phyloP scores from a whole-genome alignment of 371 early-diverging fungal species.

The Globomyces sp. region DNA sequence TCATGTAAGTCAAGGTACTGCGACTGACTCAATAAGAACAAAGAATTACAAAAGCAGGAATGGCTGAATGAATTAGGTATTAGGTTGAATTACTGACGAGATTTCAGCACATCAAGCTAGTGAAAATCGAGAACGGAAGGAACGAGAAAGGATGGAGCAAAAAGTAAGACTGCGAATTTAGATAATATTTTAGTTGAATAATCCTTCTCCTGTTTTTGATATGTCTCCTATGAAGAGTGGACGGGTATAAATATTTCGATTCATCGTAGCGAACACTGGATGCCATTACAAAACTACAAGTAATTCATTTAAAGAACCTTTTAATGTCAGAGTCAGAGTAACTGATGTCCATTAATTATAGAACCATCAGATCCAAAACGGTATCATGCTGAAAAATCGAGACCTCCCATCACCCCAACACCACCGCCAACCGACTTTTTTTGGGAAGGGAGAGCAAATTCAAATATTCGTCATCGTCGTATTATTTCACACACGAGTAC shows the following conservation, averaged over 20 bases:
- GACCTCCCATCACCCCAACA: background rate
- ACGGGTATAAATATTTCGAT: background rate
- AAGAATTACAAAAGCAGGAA: constrained; percentile 12
- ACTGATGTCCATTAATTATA: background rate
- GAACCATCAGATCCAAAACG: background rate
- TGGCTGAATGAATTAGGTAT: constrained; percentile 15
- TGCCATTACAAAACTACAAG: constrained; percentile 9
- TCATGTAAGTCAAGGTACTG: background rate
- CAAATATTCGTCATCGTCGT: background rate
- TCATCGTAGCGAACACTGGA: constrained; percentile 15
- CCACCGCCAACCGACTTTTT: background rate
- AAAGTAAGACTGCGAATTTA: background rate
- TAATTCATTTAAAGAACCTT: background rate
- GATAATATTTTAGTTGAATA: background rate
- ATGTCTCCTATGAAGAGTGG: background rate
- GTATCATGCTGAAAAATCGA: background rate
- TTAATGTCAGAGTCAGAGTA: background rate
- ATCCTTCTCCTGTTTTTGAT: background rate
- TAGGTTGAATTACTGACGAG: no score
- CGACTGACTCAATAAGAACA: background rate
- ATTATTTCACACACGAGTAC: constrained; percentile 2
- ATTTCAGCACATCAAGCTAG: constrained; percentile 10
- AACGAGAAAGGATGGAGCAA: constrained; percentile 6
- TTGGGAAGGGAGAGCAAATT: background rate
- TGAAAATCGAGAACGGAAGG: constrained; percentile 1